These are phyloP conservation scores for Hypoxylon sp. DNA, from an alignment of 2,329 filamentous ascomycete species.

Conservation along the genomic window DNA sequence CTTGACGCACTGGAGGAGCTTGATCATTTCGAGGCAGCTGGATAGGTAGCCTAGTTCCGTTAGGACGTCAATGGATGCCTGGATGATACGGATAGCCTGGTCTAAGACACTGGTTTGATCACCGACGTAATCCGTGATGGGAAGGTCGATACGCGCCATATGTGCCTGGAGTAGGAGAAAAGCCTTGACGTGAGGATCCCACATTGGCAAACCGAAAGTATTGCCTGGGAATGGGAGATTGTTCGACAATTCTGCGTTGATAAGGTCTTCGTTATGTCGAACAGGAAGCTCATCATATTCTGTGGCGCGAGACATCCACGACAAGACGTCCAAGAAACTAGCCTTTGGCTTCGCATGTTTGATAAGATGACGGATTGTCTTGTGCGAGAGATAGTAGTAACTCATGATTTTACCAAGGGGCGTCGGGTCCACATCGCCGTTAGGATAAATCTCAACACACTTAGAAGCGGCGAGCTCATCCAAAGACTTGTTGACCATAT, in stretches of 20 bases:
- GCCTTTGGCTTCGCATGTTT: conserved; percentile 81
- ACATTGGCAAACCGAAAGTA: conserved; percentile 85
- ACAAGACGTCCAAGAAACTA: conserved; percentile 84
- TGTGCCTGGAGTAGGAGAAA: conserved; percentile 95
- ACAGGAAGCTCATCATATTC: conserved; percentile 99
- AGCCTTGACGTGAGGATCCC: conserved; percentile 98
- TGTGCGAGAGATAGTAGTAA: conserved; percentile 98
- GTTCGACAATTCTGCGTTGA: conserved; percentile 90
- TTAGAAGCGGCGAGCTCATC: conserved; percentile 85
- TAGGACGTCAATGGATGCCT: conserved; percentile 93
- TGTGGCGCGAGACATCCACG: conserved; percentile 92
- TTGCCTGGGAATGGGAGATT: conserved; percentile 77
- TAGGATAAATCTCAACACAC: conserved; percentile 86
- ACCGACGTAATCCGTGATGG: conserved; percentile 96
- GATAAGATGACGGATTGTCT: conserved; percentile 89
- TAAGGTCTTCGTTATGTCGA: conserved; percentile 97
- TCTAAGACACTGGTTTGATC: conserved; percentile 92
- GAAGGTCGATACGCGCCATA: conserved; percentile 92
- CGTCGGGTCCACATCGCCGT: conserved; percentile 90
- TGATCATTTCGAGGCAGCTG: conserved; percentile 85
- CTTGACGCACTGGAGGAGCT: conserved; percentile 91
- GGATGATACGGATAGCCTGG: conserved; percentile 96
- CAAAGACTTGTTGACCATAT: conserved; percentile 90
- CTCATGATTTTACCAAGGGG: conserved; percentile 98
- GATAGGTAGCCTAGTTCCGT: conserved; percentile 88